phyloP scores from a whole-genome alignment of 108 stramenopile species.

The Epithemia pelagica region DNA sequence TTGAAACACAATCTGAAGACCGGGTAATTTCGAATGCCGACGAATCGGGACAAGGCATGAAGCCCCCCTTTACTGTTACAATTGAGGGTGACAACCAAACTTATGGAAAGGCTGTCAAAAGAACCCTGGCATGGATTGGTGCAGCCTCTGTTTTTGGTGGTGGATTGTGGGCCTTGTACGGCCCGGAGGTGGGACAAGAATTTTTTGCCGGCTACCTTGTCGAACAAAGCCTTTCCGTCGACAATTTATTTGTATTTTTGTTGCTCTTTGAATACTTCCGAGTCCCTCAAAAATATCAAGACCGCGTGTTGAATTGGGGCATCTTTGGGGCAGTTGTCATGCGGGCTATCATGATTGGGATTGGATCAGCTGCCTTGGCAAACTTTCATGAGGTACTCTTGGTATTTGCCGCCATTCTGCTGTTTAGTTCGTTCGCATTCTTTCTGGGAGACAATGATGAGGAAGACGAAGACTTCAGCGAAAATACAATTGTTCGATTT shows the following conservation, averaged over 20 bases:
- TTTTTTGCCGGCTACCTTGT: conserved; percentile 87
- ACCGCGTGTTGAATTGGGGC: conserved; percentile 80
- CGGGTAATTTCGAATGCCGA: not conserved
- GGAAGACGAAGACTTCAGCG: conserved; percentile 68
- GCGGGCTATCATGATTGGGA: conserved; percentile 90
- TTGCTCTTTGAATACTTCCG: conserved; percentile 86
- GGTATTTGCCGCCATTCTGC: conserved; percentile 81
- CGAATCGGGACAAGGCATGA: not conserved
- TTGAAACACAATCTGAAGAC: not conserved
- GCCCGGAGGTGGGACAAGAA: conserved; percentile 47
- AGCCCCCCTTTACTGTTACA: conserved; percentile 5
- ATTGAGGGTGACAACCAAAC: conserved; percentile 12
- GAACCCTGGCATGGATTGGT: conserved; percentile 65
- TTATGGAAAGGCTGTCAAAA: conserved; percentile 54
- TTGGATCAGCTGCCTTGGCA: conserved; percentile 83
- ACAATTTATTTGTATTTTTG: conserved; percentile 90
- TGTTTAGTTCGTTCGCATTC: conserved; percentile 71
- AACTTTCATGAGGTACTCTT: conserved; percentile 78
- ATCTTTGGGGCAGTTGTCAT: conserved; percentile 85
- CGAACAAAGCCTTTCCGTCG: conserved; percentile 81
- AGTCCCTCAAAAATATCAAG: conserved; percentile 61
- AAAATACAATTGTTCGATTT: conserved; percentile 69
- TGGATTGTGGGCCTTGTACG: conserved; percentile 24
- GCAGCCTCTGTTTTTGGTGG: conserved; percentile 59
- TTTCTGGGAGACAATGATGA: conserved; percentile 61